Base-by-base conservation (phyloP, 345 rosid species). In the Conringia planisiliqua region DNA sequence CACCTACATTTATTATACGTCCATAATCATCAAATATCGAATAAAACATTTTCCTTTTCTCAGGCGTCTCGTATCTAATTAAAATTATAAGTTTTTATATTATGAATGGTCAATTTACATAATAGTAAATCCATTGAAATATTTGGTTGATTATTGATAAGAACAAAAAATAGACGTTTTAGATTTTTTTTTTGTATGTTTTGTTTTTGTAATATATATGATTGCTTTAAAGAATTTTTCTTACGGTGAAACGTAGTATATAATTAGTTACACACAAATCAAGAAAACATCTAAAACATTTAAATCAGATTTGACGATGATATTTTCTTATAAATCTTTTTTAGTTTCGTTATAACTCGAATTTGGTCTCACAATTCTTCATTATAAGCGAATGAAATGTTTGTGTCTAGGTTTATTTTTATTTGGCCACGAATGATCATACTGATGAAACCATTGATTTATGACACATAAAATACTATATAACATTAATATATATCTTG, bases 1-100 rank as follows among this genome's bases (percentile, higher is more conserved):
- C 78, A 85, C 89, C 95, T 86, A 68, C 64, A 76, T 30, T 52
- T 46, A 35, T 56, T 12, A 24, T 27, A 52, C 38, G 64, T 47
- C 17, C 10, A 22, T 47, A 20, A 61, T 35, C 46, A 33, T 40
- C 38, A 76, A 52, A 32, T 32, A 27, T 14, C 11, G 22, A 27
- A 17, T 17, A 55, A 20, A 4, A 2, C 24, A 22, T 22, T 22
- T 2, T 2, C 24, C 24, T 22, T 22, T 22, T 22, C 24, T 22
- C 24, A 22, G 24, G 24, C 24, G 24, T 22, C 24, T 22, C 24
- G 2, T 1, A 22, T 22, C 24, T 22, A 22, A 22, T 22, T 22
- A 22, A 22, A n/a, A n/a, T n/a, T n/a, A n/a, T n/a, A n/a, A n/a
- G n/a, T n/a, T n/a, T n/a, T n/a, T n/a, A n/a, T n/a, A n/a, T n/a